Conservation (phyloP, 352 stramenopile species). For the Phytophthora idaei region DNA sequence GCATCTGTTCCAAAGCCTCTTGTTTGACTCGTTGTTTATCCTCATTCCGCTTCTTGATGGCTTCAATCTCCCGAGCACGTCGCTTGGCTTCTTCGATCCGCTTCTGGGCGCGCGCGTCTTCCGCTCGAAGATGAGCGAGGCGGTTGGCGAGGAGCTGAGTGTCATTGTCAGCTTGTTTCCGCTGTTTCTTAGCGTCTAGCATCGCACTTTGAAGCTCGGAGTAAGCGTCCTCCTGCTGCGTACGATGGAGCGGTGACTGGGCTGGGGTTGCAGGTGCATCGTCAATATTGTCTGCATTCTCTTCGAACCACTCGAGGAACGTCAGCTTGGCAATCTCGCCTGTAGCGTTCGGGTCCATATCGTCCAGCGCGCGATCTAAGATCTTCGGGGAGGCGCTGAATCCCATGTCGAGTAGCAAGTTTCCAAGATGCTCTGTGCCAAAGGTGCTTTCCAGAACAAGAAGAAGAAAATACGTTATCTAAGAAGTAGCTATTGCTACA, state of each 20-base stretch:
- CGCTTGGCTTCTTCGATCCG: constrained; percentile 75
- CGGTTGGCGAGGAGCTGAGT: constrained; percentile 67
- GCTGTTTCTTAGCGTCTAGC: constrained; percentile 51
- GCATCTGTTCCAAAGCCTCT: constrained; percentile 54
- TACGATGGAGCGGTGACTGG: constrained; percentile 5
- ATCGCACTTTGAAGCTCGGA: constrained; percentile 57
- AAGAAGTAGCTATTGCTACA: no score
- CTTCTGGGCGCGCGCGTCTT: constrained; percentile 61
- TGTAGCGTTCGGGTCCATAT: constrained; percentile 71
- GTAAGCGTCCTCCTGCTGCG: constrained; percentile 39
- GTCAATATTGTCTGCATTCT: constrained; percentile 69
- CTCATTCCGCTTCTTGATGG: constrained; percentile 65
- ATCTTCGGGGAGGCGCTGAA: constrained; percentile 60
- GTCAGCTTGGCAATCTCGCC: constrained; percentile 70
- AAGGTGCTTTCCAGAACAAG: constrained; percentile 34
- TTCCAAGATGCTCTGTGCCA: constrained; percentile 63
- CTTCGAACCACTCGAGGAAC: constrained; percentile 81
- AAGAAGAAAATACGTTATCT: no score
- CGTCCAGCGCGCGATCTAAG: constrained; percentile 63
- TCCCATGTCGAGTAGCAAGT: constrained; percentile 72
- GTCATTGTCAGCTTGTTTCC: constrained; percentile 60
- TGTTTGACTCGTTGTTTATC: constrained; percentile 57
- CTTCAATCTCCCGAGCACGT: constrained; percentile 62
- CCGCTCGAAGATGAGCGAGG: constrained; percentile 59
- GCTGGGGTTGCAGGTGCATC: constrained; percentile 8